These are phyloP conservation scores for Globisporangium barbulae DNA, from an alignment of 352 stramenopile genomes.

Conservation along the genomic window DNA sequence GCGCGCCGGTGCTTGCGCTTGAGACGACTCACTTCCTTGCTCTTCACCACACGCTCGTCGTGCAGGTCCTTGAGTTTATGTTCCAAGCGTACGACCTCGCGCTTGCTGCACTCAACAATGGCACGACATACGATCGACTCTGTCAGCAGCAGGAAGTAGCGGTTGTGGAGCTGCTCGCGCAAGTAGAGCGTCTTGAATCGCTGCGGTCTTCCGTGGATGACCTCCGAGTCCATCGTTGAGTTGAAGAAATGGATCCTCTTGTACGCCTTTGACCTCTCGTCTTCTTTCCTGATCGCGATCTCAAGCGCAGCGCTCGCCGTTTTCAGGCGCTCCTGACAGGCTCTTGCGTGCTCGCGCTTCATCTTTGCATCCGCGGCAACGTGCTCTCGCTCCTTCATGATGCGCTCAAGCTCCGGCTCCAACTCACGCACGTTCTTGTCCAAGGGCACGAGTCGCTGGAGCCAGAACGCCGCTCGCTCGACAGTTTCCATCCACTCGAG, in stretches of 20 bases:
- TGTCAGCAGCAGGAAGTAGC: slow-evolving; percentile 60
- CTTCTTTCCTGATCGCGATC: slow-evolving; percentile 34
- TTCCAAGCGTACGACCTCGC: slow-evolving; percentile 39
- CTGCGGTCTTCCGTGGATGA: slow-evolving; percentile 64
- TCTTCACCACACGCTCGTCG: slow-evolving; percentile 43
- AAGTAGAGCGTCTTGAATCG: slow-evolving; percentile 62
- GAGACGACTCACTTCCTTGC: slow-evolving; percentile 42
- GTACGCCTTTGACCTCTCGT: slow-evolving; percentile 28
- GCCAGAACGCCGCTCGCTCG: slow-evolving; percentile 42
- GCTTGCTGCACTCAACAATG: slow-evolving; percentile 42
- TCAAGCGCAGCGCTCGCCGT: slow-evolving; percentile 33
- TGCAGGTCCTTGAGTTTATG: slow-evolving; percentile 29
- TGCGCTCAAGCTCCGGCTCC: slow-evolving; percentile 37
- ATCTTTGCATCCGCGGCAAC: slow-evolving; percentile 49
- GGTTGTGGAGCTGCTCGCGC: slow-evolving; percentile 41
- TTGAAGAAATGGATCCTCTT: slow-evolving; percentile 50
- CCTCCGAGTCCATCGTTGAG: slow-evolving; percentile 60
- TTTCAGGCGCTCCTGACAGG: slow-evolving; percentile 35
- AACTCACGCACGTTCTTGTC: slow-evolving; percentile 33
- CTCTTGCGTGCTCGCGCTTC: slow-evolving; percentile 42
- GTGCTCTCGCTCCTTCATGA: slow-evolving; percentile 46
- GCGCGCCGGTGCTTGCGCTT: slow-evolving; percentile 46
- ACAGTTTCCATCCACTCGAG: slow-evolving; percentile 50
- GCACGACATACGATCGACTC: slow-evolving; percentile 50
- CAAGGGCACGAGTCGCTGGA: slow-evolving; percentile 17